Base-by-base conservation (phyloP, 2,329 filamentous ascomycete genomes). In the Colletotrichum sp. region DNA sequence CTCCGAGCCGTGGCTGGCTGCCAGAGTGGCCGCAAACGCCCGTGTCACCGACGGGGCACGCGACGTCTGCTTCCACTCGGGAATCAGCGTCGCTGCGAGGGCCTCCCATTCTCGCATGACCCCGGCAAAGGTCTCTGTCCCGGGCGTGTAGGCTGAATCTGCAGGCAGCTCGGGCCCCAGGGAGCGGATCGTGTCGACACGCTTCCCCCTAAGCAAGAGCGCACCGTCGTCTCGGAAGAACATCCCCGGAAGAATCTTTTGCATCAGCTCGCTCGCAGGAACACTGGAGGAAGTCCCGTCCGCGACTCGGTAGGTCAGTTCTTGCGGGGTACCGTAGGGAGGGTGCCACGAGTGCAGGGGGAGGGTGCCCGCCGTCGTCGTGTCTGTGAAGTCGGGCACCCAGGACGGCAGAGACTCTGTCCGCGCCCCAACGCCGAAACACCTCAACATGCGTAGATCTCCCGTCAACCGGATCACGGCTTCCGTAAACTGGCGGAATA, bases 251-350 rank as follows among this genome's bases (percentile, higher is more conserved):
- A 51, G 43, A 51, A 51, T 0, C 43, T 51, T 51, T 15, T 51
- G 43, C 43, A n/a, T 51, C 43, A 51, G 43, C 43, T 51, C 43
- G n/a, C 43, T 51, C 13, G 43, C 43, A n/a, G 43, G n/a, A 8
- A 51, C 43, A 24, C 43, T 51, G n/a, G n/a, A 51, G 6, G n/a
- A 21, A 51, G 43, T 51, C n/a, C 43, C 43, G n/a, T 51, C 43
- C n/a, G 4, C 43, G 2, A 0, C 0, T 51, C 43, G 43, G 21
- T 51, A 51, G 43, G 1, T 1, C 11, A 51, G 3, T 2, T 51
- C 43, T 8, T 51, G n/a, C 3, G 43, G 43, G 11, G 2, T 51
- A 1, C 43, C 43, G n/a, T 51, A 51, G 11, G 43, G 43, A 51
- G 43, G 43, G n/a, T 51, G 43, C 43, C 43, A 51, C 2, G 43